Evolutionary conservation across 1,284 basidiomycete species (phyloP).

Genomic region (Volvariella volvacea): DNA sequence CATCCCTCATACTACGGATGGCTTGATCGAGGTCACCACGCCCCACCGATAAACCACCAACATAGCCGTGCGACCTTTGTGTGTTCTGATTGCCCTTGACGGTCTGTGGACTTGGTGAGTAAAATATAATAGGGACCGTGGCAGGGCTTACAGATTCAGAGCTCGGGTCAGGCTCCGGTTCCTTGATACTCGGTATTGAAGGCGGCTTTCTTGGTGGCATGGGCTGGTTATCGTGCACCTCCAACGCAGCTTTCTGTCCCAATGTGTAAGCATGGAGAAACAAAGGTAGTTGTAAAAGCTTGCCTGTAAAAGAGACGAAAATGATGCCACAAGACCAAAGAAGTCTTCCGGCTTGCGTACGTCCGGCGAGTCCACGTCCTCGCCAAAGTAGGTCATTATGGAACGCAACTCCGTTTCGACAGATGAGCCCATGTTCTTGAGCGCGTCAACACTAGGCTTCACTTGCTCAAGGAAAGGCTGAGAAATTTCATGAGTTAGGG

Average conservation of each 20-base stretch:
- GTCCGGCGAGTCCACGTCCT: slow-evolving; percentile 52
- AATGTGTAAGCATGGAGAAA: background rate
- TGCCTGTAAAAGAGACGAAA: slow-evolving; percentile 69
- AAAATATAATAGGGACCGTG: slow-evolving; percentile 4
- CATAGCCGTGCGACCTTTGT: slow-evolving; percentile 31
- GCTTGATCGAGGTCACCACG: slow-evolving; percentile 78
- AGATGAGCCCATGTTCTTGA: slow-evolving; percentile 53
- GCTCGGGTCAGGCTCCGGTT: slow-evolving; percentile 23
- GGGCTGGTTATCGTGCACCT: slow-evolving; percentile 52
- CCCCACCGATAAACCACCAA: slow-evolving; percentile 47
- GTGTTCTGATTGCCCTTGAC: slow-evolving; percentile 25
- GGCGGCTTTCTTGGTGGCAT: slow-evolving; percentile 21
- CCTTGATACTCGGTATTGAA: slow-evolving; percentile 17
- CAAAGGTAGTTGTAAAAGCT: background rate
- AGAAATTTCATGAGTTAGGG: too few species aligned
- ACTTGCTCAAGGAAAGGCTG: slow-evolving; percentile 56
- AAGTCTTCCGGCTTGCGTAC: slow-evolving; percentile 73
- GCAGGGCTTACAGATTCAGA: slow-evolving; percentile 15
- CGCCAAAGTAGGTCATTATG: slow-evolving; percentile 69
- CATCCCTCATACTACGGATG: slow-evolving; percentile 73
- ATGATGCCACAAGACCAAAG: slow-evolving; percentile 67
- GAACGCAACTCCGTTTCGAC: slow-evolving; percentile 55
- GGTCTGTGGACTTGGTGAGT: slow-evolving; percentile 22
- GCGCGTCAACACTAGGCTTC: slow-evolving; percentile 46
- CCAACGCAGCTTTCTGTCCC: slow-evolving; percentile 66